Evolutionary conservation across 164 flowering plant species (phyloP).

Genomic region (Chimonanthus praecox): DNA sequence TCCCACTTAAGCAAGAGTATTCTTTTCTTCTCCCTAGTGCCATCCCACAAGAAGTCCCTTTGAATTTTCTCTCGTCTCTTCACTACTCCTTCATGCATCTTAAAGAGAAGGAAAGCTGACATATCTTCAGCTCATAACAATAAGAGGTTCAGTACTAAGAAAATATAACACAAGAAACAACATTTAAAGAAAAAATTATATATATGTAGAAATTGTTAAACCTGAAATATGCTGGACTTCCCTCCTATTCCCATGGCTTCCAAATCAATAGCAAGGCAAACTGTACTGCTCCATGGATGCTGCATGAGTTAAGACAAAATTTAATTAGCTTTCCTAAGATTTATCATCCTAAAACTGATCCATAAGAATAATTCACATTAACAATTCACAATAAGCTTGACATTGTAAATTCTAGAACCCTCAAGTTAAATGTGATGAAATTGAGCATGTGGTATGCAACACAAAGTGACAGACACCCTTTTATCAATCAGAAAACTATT

Average conservation of each 20-base stretch:
- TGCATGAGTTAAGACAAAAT: slow-evolving; percentile 28
- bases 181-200: background rate
- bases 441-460: background rate
- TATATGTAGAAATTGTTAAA: slow-evolving; percentile 10
- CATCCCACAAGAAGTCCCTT: too few relatives aligned
- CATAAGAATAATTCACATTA: background rate
- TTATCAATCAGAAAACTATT: too few relatives aligned
- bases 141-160: background rate
- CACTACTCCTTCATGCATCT: too few relatives aligned
- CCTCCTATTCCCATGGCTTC: slow-evolving; percentile 99
- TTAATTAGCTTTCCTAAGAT: slow-evolving; percentile 1
- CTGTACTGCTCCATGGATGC: slow-evolving; percentile 87
- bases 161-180: background rate
- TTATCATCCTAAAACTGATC: background rate
- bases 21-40: too few relatives aligned
- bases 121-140: background rate
- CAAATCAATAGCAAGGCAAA: slow-evolving; percentile 81
- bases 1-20: too few relatives aligned
- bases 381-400: background rate
- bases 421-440: background rate
- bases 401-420: background rate
- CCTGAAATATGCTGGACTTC: slow-evolving; percentile 90
- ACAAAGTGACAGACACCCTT: too few relatives aligned
- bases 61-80: too few relatives aligned
- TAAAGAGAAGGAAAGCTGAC: too few relatives aligned